Conservation (phyloP, 2,329 filamentous ascomycete species). For the Akanthomyces dipterigenus region DNA sequence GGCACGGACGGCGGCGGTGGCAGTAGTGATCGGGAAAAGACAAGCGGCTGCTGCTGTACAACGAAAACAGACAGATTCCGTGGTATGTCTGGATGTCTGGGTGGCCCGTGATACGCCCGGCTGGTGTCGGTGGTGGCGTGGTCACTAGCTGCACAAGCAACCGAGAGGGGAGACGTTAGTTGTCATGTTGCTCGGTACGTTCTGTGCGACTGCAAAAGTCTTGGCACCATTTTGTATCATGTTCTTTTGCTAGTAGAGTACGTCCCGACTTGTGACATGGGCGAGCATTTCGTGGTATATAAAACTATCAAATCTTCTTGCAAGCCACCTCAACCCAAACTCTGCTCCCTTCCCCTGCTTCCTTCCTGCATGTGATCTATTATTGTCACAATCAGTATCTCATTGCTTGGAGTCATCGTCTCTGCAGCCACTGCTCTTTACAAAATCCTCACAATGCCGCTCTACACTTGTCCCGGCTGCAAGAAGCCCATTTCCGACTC, state of each 20-base stretch:
- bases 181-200: slow-evolving; percentile 2
- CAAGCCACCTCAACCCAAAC: neutral
- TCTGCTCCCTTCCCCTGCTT: neutral
- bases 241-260: neutral
- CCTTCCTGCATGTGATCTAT: neutral
- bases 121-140: neutral
- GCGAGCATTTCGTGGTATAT: neutral
- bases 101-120: neutral
- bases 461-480: slow-evolving; percentile 11
- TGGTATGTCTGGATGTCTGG: too few relatives aligned
- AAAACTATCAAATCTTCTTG: neutral
- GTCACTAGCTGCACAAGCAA: neutral
- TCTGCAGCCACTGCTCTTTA: neutral
- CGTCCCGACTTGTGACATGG: neutral
- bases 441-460: neutral
- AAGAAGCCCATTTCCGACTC: slow-evolving; percentile 7
- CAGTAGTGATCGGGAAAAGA: too few relatives aligned
- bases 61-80: too few relatives aligned
- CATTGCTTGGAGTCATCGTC: neutral
- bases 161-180: neutral
- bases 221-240: neutral
- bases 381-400: neutral
- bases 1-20: neutral
- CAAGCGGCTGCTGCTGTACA: too few relatives aligned
- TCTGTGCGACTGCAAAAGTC: neutral